phyloP scores from a whole-genome alignment of 2,329 filamentous ascomycete species.

The Xylaria sp. region DNA sequence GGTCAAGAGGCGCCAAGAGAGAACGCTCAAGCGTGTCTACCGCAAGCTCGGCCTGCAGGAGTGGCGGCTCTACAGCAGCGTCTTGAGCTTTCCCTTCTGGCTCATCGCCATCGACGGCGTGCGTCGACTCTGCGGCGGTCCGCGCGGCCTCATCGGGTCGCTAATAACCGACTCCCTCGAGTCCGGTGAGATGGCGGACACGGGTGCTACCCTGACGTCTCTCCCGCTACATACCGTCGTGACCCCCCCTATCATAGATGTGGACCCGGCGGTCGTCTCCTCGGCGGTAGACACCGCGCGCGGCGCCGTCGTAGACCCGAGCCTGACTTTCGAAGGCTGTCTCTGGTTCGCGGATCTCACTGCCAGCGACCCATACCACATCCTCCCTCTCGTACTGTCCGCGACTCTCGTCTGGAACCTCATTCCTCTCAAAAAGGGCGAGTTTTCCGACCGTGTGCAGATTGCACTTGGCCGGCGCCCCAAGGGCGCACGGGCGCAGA shows the following conservation, averaged over 20 bases:
- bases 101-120: conserved; percentile 57
- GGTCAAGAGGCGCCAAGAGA: conserved; percentile 38
- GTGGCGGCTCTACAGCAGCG: conserved; percentile 51
- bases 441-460: conserved; percentile 33
- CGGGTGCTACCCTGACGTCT: neutral
- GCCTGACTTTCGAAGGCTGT: conserved; percentile 55
- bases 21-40: conserved; percentile 35
- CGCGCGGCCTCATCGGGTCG: conserved; percentile 44
- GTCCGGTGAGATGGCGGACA: no score
- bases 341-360: conserved; percentile 63
- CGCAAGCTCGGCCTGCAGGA: conserved; percentile 49
- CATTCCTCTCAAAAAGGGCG: conserved; percentile 41
- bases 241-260: neutral
- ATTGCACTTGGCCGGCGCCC: conserved; percentile 7
- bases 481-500: neutral
- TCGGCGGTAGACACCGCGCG: neutral
- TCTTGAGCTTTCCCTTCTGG: conserved; percentile 55
- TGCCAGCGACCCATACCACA: conserved; percentile 55
- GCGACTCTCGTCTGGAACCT: conserved; percentile 44
- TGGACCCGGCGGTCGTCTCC: conserved; percentile 7
- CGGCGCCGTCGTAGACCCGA: conserved; percentile 39
- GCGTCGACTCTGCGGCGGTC: conserved; percentile 52
- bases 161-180: conserved; percentile 34
- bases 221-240: neutral
- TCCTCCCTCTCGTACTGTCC: conserved; percentile 52